Conservation (phyloP, 1,284 basidiomycete species). For the Naganishia albida region DNA sequence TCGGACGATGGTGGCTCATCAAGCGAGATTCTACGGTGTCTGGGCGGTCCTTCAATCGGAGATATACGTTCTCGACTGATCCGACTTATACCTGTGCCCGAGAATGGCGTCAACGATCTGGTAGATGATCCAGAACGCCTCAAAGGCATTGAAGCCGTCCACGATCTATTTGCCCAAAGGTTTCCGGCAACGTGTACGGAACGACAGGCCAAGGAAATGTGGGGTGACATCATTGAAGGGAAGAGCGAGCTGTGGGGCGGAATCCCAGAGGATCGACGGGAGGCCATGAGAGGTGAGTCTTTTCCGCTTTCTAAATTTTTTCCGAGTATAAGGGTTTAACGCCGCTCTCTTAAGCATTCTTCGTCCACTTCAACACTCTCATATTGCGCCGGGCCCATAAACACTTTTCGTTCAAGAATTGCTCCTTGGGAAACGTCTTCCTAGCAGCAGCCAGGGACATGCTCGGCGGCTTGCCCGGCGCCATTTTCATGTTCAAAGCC, state of each 20-base stretch:
- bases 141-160: conserved; percentile 59
- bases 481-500: conserved; percentile 92
- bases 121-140: conserved; percentile 49
- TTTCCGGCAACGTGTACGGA: conserved; percentile 70
- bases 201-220: conserved; percentile 78
- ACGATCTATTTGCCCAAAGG: conserved; percentile 74
- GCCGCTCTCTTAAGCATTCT: conserved; percentile 64
- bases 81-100: conserved; percentile 55
- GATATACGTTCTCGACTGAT: conserved; percentile 59
- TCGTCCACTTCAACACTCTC: conserved; percentile 86
- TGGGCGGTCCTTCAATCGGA: conserved; percentile 56
- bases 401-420: conserved; percentile 76
- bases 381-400: conserved; percentile 84
- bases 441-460: conserved; percentile 80
- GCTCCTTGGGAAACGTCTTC: conserved; percentile 83
- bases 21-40: conserved; percentile 56
- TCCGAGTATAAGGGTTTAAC: background rate
- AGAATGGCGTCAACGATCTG: conserved; percentile 36
- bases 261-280: conserved; percentile 88
- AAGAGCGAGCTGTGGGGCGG: conserved; percentile 79
- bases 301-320: background rate
- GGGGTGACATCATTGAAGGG: conserved; percentile 92
- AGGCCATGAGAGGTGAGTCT: conserved; percentile 57
- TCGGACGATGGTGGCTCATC: conserved; percentile 59
- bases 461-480: conserved; percentile 85